Percentiles rank a stretch among this genome's conserved stretches.
phyloP scores from a whole-genome alignment of 106 monocot genomes.

The Acorus gramineus region DNA sequence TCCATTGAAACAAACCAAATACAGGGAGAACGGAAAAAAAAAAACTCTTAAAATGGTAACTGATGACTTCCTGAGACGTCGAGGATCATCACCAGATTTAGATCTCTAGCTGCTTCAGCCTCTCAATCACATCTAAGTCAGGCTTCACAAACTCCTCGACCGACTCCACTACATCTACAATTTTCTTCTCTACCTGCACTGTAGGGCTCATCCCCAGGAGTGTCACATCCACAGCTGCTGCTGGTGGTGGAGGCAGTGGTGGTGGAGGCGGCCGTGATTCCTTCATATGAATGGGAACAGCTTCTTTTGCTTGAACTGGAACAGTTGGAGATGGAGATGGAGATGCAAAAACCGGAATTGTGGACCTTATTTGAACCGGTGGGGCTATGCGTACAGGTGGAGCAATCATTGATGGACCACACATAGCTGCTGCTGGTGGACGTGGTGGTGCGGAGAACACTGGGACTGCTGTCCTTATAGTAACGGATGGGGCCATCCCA shows the following conservation, averaged over 20 bases:
- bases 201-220: no score
- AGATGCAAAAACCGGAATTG: slow-evolving; percentile 52
- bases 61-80: no score
- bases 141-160: no score
- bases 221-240: not conserved
- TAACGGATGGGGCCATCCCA: slow-evolving; percentile 82
- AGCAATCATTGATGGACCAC: slow-evolving; percentile 15
- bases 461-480: slow-evolving; percentile 77
- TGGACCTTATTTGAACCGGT: slow-evolving; percentile 64
- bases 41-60: no score
- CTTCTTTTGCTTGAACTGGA: slow-evolving; percentile 22
- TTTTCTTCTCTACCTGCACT: no score
- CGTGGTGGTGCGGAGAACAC: slow-evolving; percentile 75
- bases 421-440: slow-evolving; percentile 19
- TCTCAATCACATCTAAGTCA: no score
- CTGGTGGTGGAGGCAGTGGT: not conserved
- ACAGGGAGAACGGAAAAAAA: no score
- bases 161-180: no score
- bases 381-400: slow-evolving; percentile 43
- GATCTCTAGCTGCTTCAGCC: no score
- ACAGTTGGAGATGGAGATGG: slow-evolving; percentile 13
- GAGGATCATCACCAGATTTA: no score
- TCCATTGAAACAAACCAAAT: no score
- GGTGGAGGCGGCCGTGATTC: not conserved
- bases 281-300: slow-evolving; percentile 18